Conservation (phyloP, 2,329 filamentous ascomycete genomes). For the Hypoxylon sp. region DNA sequence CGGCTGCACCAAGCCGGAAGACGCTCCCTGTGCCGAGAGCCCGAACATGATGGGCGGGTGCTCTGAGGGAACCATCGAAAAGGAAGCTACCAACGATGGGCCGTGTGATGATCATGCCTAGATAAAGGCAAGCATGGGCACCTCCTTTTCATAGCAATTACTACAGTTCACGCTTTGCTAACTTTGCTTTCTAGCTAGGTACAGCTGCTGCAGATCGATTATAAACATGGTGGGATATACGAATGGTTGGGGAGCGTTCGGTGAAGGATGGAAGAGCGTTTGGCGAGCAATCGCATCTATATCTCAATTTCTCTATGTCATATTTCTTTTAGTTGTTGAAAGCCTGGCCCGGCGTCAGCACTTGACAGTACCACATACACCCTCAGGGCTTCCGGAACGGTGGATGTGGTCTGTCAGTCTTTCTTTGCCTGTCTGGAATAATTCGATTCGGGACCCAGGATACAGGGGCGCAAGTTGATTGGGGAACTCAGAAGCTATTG, state of each 20-base stretch:
- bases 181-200: slow-evolving; percentile 17
- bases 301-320: slow-evolving; percentile 39
- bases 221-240: slow-evolving; percentile 25
- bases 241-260: slow-evolving; percentile 30
- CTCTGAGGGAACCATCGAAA: neutral
- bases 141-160: too few relatives aligned
- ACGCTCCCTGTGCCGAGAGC: slow-evolving; percentile 36
- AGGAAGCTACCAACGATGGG: neutral
- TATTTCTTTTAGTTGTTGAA: slow-evolving; percentile 36
- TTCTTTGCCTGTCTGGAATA: slow-evolving; percentile 36
- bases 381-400: slow-evolving; percentile 14
- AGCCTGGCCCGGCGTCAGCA: slow-evolving; percentile 33
- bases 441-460: slow-evolving; percentile 35
- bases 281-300: slow-evolving; percentile 52
- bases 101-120: slow-evolving; percentile 36
- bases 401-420: slow-evolving; percentile 14
- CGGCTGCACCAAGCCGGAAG: slow-evolving; percentile 38
- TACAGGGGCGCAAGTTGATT: slow-evolving; percentile 20
- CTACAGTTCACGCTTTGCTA: slow-evolving; percentile 16
- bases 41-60: slow-evolving; percentile 35
- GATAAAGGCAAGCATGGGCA: slow-evolving; percentile 14
- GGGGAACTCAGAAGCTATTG: slow-evolving; percentile 19
- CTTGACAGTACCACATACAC: slow-evolving; percentile 25
- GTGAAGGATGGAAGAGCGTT: slow-evolving; percentile 46
- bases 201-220: neutral